Evolutionary conservation across 2,329 filamentous ascomycete species (phyloP).

Genomic region (Colletotrichum limetticola): DNA sequence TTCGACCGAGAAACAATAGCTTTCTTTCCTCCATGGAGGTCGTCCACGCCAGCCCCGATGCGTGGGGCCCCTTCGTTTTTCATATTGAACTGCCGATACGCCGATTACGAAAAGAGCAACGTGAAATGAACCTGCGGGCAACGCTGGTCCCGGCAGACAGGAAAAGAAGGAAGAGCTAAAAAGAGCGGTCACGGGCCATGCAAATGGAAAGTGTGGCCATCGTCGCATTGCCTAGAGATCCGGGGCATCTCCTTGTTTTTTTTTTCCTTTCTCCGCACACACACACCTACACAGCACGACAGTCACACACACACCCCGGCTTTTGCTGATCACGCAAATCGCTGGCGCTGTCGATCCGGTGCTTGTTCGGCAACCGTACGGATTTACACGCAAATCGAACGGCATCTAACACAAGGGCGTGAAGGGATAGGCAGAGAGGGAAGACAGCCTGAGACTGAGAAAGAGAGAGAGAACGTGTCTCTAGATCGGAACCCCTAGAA

Average conservation of each 20-base stretch:
- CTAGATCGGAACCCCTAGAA: not conserved
- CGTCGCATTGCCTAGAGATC: slow-evolving; percentile 7
- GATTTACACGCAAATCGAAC: not conserved
- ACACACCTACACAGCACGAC: too few relatives aligned
- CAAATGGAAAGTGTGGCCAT: not conserved
- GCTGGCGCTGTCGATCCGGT: not conserved
- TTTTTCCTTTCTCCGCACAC: not conserved
- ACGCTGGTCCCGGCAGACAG: slow-evolving; percentile 19
- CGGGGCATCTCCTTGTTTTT: slow-evolving; percentile 5
- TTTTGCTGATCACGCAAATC: slow-evolving; percentile 18
- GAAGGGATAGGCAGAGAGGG: not conserved
- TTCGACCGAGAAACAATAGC: not conserved
- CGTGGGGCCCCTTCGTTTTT: not conserved
- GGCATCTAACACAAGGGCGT: not conserved
- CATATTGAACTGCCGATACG: slow-evolving; percentile 6
- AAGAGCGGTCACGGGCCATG: slow-evolving; percentile 11
- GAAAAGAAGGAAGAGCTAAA: not conserved
- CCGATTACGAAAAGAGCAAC: not conserved
- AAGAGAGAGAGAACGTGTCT: not conserved
- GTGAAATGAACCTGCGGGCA: slow-evolving; percentile 11
- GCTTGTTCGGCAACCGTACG: not conserved
- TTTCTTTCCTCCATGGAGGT: not conserved
- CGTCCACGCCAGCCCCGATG: too few relatives aligned
- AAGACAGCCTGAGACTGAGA: too few relatives aligned
- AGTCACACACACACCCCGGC: not conserved